Percentiles rank a stretch among this genome's conserved stretches.
Evolutionary conservation across 1,284 basidiomycete species (phyloP).

Genomic region (Entoloma clypeatum): DNA sequence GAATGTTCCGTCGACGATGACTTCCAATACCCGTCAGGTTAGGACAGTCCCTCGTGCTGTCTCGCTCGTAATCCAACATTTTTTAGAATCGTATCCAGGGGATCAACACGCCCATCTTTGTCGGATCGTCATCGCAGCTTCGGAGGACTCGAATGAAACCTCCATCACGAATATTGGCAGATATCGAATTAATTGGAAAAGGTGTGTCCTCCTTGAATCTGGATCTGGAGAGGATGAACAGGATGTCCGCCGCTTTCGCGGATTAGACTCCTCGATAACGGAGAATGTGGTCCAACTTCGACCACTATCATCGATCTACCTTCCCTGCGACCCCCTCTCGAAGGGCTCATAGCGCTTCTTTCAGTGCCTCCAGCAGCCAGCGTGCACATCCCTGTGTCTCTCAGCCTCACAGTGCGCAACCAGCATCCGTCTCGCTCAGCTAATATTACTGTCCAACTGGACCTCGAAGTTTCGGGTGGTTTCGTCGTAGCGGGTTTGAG

Average conservation of each 20-base stretch:
- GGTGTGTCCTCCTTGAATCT: slow-evolving; percentile 37
- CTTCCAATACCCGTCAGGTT: slow-evolving; percentile 42
- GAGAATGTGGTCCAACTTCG: slow-evolving; percentile 39
- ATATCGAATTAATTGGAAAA: slow-evolving; percentile 65
- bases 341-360: slow-evolving; percentile 62
- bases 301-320: slow-evolving; percentile 57
- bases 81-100: slow-evolving; percentile 55
- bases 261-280: slow-evolving; percentile 40
- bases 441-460: slow-evolving; percentile 62
- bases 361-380: slow-evolving; percentile 54
- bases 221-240: not conserved
- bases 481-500: slow-evolving; percentile 74
- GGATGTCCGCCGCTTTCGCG: slow-evolving; percentile 3
- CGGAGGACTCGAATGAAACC: slow-evolving; percentile 34
- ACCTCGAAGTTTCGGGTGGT: slow-evolving; percentile 57
- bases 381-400: slow-evolving; percentile 55
- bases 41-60: slow-evolving; percentile 3
- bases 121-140: slow-evolving; percentile 43
- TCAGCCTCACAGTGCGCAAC: slow-evolving; percentile 64
- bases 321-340: slow-evolving; percentile 49
- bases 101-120: slow-evolving; percentile 61
- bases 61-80: not conserved
- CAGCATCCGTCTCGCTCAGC: slow-evolving; percentile 58
- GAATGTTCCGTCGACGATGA: slow-evolving; percentile 36
- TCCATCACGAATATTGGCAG: slow-evolving; percentile 48